These are phyloP conservation scores for Plasmodium chabaudi DNA, from an alignment of 169 alveolate genomes.

Conservation along the genomic window DNA sequence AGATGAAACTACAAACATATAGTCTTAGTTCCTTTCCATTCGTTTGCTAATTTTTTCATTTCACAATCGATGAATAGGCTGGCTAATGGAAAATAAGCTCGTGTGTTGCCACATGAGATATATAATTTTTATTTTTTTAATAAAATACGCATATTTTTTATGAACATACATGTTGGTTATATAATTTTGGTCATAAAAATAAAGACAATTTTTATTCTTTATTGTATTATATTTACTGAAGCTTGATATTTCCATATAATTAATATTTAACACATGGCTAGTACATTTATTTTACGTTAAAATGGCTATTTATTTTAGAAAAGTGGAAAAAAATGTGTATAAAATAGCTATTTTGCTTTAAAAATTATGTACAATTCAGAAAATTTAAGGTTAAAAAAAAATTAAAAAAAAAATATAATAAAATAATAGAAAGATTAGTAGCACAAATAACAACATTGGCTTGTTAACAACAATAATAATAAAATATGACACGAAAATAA, in stretches of 20 bases:
- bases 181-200: too few relatives aligned
- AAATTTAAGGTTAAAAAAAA: constrained; percentile 5
- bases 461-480: too few relatives aligned
- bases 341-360: constrained; percentile 2
- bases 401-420: constrained; percentile 18
- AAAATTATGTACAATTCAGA: constrained; percentile 39
- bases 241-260: too few relatives aligned
- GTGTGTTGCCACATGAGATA: background rate
- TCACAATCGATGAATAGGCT: too few relatives aligned
- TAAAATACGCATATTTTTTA: background rate
- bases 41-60: too few relatives aligned
- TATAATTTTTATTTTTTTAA: background rate
- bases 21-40: too few relatives aligned
- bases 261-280: background rate
- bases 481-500: too few relatives aligned
- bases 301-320: background rate
- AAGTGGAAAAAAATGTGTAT: background rate
- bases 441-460: too few relatives aligned
- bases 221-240: too few relatives aligned
- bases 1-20: too few relatives aligned
- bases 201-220: too few relatives aligned
- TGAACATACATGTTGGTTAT: background rate
- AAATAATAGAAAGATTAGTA: too few relatives aligned
- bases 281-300: background rate
- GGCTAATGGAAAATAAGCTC: background rate